These are phyloP conservation scores for Aspergillus ustus DNA, from an alignment of 2,329 filamentous ascomycete species.

Conservation along the genomic window DNA sequence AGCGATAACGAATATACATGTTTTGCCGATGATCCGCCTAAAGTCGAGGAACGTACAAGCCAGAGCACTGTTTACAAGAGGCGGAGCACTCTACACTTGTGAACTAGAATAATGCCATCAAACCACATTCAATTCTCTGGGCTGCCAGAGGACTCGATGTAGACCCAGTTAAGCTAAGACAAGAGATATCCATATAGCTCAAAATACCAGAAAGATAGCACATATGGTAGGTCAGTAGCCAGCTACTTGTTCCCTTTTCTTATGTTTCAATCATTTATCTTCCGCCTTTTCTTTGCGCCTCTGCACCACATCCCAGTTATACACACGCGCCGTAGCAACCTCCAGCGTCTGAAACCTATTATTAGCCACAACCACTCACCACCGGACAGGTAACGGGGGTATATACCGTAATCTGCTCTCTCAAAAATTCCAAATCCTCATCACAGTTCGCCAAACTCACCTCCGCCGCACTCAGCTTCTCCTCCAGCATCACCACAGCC, in stretches of 20 bases:
- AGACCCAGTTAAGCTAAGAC: not conserved
- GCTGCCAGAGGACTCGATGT: slow-evolving; percentile 6
- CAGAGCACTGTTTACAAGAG: not conserved
- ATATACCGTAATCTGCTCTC: slow-evolving; percentile 92
- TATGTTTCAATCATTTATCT: not conserved
- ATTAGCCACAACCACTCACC: slow-evolving; percentile 8
- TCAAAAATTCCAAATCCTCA: slow-evolving; percentile 92
- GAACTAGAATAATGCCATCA: not conserved
- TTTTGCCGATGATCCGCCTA: not conserved
- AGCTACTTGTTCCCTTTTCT: slow-evolving; percentile 7
- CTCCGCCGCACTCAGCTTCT: slow-evolving; percentile 80
- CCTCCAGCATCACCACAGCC: slow-evolving; percentile 75
- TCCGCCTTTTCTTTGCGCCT: slow-evolving; percentile 84
- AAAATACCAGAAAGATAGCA: slow-evolving; percentile 7
- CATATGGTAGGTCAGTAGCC: slow-evolving; percentile 11
- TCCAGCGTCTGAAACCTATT: slow-evolving; percentile 79
- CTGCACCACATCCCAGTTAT: slow-evolving; percentile 98
- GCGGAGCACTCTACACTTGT: not conserved
- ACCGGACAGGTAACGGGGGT: not conserved
- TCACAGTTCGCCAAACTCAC: slow-evolving; percentile 84
- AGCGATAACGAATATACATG: not conserved
- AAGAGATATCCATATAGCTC: slow-evolving; percentile 2
- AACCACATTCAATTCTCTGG: not conserved
- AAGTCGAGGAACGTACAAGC: not conserved
- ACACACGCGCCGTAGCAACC: slow-evolving; percentile 94